Evolutionary conservation across 495 filamentous ascomycete species (phyloP), one percentile per base, ranked within the genome.

Genomic region (Durotheca rogersii): DNA sequence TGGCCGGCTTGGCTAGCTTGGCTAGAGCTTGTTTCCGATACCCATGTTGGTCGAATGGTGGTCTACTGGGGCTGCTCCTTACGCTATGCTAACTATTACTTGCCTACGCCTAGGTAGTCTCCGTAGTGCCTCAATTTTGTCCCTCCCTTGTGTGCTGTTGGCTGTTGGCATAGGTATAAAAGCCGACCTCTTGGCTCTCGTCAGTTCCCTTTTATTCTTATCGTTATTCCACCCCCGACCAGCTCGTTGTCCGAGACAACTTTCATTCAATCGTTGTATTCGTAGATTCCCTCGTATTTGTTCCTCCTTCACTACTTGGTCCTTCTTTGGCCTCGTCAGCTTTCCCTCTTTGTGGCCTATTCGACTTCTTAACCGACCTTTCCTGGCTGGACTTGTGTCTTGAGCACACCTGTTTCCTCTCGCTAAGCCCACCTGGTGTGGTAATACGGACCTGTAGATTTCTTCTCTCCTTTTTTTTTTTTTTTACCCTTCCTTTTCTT

Each of bases 21-120:
- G 50, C 56, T 51, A 50, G 56, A 53, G 50, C 56, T 59, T 59
- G 56, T 59, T 59, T 53, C 56, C 48, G 29, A 49, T 51, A 43
- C 42, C 47, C 43, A 49, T 43, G 40, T 27, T 41, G 56, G 53
- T 59, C 56, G 56, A 50, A 59, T 54, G 56, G 53, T 51, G 45
- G 14, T 15, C 9, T 43, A 15, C 49, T 14, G 17, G 55, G 49
- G 38, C 36, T 48, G 14, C 53, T 47, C 45, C 56, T 50, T 40
- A 44, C 40, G 19, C 29, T 35, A 44, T 31, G n/a, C n/a, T n/a
- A n/a, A n/a, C n/a, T n/a, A n/a, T n/a, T n/a, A n/a, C n/a, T n/a
- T n/a, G n/a, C n/a, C n/a, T n/a, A n/a, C n/a, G n/a, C n/a, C n/a
- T n/a, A n/a, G n/a, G n/a, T n/a, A n/a, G n/a, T n/a, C n/a, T n/a